A percentile compares a stretch with the other conserved stretches of the same genome.
These are phyloP conservation scores for Tieghemostelium lacteum DNA, from an alignment of 78 protist species.

Conservation along the genomic window DNA sequence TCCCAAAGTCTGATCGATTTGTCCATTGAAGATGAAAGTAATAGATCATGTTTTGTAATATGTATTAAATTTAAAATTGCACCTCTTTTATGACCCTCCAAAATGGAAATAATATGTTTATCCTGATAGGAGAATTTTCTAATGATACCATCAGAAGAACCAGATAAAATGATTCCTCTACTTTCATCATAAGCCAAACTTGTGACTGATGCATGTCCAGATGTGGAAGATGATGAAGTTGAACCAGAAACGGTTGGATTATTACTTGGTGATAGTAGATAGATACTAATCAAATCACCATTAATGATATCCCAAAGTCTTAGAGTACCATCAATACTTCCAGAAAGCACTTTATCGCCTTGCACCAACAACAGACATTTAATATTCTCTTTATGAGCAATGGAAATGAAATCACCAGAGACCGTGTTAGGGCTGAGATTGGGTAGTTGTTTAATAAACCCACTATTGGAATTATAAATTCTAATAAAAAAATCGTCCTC, in stretches of 20 bases:
- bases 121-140: conserved; percentile 11
- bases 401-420: neutral
- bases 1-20: conserved; percentile 56
- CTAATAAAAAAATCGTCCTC: conserved; percentile 68
- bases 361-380: neutral
- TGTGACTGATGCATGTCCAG: neutral
- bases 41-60: conserved; percentile 22
- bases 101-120: conserved; percentile 1
- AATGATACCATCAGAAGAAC: conserved; percentile 52
- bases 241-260: neutral
- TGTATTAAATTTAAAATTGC: conserved; percentile 53
- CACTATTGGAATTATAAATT: conserved; percentile 15
- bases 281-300: conserved; percentile 23
- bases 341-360: conserved; percentile 10
- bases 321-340: conserved; percentile 50
- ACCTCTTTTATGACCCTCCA: conserved; percentile 63
- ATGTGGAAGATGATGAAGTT: neutral
- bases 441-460: neutral
- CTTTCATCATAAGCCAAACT: conserved; percentile 15
- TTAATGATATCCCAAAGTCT: conserved; percentile 48
- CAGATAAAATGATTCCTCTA: neutral
- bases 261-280: neutral
- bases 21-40: conserved; percentile 59
- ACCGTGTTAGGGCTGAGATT: neutral
- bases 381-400: neutral